Evolutionary conservation across 1,284 basidiomycete species (phyloP).

Genomic region (Microbotryomycetes sp.): DNA sequence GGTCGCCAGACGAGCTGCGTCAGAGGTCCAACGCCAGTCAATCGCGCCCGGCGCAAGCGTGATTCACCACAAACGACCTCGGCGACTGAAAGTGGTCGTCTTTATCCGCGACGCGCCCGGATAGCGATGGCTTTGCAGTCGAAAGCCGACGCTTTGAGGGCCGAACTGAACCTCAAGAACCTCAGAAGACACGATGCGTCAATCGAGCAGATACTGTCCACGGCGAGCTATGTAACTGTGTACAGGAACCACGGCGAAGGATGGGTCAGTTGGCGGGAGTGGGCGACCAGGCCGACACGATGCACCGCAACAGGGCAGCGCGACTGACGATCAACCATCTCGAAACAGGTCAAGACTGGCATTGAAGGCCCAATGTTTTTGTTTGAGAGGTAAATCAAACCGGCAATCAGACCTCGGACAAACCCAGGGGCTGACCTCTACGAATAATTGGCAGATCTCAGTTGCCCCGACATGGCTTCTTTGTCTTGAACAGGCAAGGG

Average conservation of each 20-base stretch:
- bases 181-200: constrained; percentile 69
- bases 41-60: too few species aligned
- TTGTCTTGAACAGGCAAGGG: constrained; percentile 79
- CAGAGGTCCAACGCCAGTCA: too few species aligned
- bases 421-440: neutral
- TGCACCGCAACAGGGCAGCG: too few species aligned
- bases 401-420: neutral
- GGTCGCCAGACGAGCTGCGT: too few species aligned
- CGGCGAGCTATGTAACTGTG: constrained; percentile 64
- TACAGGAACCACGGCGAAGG: constrained; percentile 39
- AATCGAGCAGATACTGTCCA: constrained; percentile 70
- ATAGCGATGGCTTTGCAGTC: constrained; percentile 7
- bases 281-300: neutral
- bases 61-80: too few species aligned
- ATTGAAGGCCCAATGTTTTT: constrained; percentile 83
- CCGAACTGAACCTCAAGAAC: constrained; percentile 62
- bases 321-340: neutral
- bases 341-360: constrained; percentile 61
- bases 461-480: constrained; percentile 69
- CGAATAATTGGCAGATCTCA: constrained; percentile 1
- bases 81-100: too few species aligned
- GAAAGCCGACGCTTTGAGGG: constrained; percentile 18
- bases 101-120: neutral
- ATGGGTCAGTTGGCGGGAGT: constrained; percentile 32
- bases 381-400: constrained; percentile 61